Evolutionary conservation across 257 asterid species (phyloP).

Genomic region (Nicotiana benthamiana): DNA sequence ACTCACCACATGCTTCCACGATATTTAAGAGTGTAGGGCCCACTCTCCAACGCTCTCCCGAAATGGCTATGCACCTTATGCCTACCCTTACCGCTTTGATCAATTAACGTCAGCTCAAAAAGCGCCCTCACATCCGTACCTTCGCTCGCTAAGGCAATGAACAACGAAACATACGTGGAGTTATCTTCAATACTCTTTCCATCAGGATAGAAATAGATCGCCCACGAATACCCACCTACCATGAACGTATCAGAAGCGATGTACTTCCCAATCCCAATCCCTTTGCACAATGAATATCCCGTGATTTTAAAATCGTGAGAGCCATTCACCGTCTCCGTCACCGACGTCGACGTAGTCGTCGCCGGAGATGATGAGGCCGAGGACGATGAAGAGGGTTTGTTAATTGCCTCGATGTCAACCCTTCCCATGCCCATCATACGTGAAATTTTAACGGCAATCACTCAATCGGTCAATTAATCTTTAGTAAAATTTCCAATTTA

Average conservation of each 20-base stretch:
- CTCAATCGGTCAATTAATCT: neutral
- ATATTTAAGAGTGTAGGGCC: constrained; percentile 85
- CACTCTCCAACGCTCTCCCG: constrained; percentile 89
- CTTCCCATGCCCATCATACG: constrained; percentile 59
- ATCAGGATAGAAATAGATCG: constrained; percentile 84
- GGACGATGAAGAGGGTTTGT: constrained; percentile 41
- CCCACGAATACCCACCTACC: constrained; percentile 96
- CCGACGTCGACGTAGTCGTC: constrained; percentile 64
- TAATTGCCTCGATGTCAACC: constrained; percentile 41
- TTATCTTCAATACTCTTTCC: constrained; percentile 92
- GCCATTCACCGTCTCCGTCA: constrained; percentile 75
- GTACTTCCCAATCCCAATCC: constrained; percentile 87
- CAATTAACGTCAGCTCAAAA: constrained; percentile 76
- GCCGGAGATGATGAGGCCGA: constrained; percentile 30
- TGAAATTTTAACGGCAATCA: neutral
- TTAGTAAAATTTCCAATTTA: neutral
- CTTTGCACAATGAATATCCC: constrained; percentile 76
- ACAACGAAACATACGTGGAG: constrained; percentile 73
- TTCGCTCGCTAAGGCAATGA: constrained; percentile 76
- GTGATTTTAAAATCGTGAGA: constrained; percentile 76
- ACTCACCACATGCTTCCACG: constrained; percentile 97
- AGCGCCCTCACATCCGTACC: constrained; percentile 88
- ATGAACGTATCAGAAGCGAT: constrained; percentile 68
- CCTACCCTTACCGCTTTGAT: constrained; percentile 89
- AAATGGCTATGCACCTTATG: constrained; percentile 96